phyloP scores from a whole-genome alignment of 225 moss, liverwort and hornwort genomes.

The Marchantia paleacea region DNA sequence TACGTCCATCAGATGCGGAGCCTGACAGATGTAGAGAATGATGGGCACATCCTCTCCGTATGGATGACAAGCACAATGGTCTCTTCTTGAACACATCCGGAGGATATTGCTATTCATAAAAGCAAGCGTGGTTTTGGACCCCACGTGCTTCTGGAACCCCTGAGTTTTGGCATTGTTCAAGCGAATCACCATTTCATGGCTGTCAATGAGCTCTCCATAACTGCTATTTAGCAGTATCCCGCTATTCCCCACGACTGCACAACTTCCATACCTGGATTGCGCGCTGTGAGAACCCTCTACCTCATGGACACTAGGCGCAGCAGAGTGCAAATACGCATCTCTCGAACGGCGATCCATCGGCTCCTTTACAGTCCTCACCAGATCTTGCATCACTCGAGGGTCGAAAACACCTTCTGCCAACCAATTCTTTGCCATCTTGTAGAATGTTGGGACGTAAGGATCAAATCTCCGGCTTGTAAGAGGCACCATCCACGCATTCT shows the following conservation, averaged over 20 bases:
- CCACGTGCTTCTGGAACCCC: slow-evolving; percentile 34
- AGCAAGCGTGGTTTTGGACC: slow-evolving; percentile 45
- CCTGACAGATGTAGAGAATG: slow-evolving; percentile 42
- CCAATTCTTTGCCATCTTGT: slow-evolving; percentile 29
- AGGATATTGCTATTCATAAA: slow-evolving; percentile 53
- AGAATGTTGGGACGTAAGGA: neutral
- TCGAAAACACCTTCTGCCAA: slow-evolving; percentile 26
- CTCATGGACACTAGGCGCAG: neutral
- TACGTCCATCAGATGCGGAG: slow-evolving; percentile 36
- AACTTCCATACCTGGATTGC: slow-evolving; percentile 25
- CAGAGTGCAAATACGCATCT: neutral
- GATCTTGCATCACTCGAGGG: slow-evolving; percentile 36
- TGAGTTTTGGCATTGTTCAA: slow-evolving; percentile 42
- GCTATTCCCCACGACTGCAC: slow-evolving; percentile 54
- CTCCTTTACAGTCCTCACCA: slow-evolving; percentile 27
- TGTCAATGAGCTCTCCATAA: slow-evolving; percentile 46
- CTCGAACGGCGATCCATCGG: slow-evolving; percentile 19
- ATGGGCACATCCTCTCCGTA: slow-evolving; percentile 42
- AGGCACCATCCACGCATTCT: slow-evolving; percentile 29
- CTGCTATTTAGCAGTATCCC: slow-evolving; percentile 44
- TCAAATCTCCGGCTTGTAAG: slow-evolving; percentile 11
- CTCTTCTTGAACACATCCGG: slow-evolving; percentile 21
- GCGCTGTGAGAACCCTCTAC: neutral
- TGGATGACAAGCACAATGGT: slow-evolving; percentile 38
- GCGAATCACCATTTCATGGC: slow-evolving; percentile 50